Conservation (phyloP, 1,284 basidiomycete genomes). For the Fistulinella cinereoalba region DNA sequence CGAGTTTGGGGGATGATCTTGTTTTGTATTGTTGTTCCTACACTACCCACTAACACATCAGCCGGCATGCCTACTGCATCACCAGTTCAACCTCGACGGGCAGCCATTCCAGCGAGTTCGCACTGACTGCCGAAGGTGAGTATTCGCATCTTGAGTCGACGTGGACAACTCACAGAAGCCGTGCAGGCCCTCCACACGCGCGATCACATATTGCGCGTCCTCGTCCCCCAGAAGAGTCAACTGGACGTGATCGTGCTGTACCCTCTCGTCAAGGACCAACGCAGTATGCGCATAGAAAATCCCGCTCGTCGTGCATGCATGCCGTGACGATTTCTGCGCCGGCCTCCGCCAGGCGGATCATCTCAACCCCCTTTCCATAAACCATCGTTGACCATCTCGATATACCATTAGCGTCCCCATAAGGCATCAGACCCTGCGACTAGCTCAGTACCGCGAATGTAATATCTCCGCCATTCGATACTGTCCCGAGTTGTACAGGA, state of each 20-base stretch:
- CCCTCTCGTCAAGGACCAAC: conserved; percentile 24
- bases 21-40: conserved; percentile 34
- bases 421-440: conserved; percentile 31
- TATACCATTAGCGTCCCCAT: conserved; percentile 32
- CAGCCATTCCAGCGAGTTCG: conserved; percentile 30
- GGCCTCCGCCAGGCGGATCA: conserved; percentile 27
- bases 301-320: conserved; percentile 31
- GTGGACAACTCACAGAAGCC: conserved; percentile 26
- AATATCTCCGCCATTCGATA: conserved; percentile 29
- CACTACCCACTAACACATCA: conserved; percentile 23
- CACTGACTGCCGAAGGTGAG: conserved; percentile 18
- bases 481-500: conserved; percentile 34
- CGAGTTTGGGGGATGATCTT: conserved; percentile 18
- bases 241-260: too few species aligned
- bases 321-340: conserved; percentile 32
- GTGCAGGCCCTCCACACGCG: conserved; percentile 18
- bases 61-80: conserved; percentile 15
- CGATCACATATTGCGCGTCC: conserved; percentile 27
- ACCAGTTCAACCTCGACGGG: conserved; percentile 27
- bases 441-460: not conserved
- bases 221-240: conserved; percentile 23
- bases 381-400: conserved; percentile 32
- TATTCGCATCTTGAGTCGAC: not conserved
- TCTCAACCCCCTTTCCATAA: conserved; percentile 33
- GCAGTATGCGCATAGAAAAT: conserved; percentile 28